These are phyloP conservation scores for Heritiera littoralis DNA, from an alignment of 345 rosid species.

Conservation along the genomic window DNA sequence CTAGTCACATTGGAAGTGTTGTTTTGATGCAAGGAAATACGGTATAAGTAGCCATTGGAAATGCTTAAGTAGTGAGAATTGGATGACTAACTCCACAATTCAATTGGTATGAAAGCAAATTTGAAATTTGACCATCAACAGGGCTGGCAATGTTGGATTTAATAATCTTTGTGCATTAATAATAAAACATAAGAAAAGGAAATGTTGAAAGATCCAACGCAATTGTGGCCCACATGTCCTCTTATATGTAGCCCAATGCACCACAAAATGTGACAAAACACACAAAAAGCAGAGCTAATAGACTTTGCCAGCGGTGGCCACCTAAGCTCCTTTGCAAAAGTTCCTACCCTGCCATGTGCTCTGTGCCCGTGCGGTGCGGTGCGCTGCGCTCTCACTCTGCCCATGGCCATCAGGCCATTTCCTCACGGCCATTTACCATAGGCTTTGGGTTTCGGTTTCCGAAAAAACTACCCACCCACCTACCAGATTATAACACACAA, in stretches of 20 bases:
- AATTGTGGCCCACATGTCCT: constrained; percentile 6
- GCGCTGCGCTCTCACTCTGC: background rate
- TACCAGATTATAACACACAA: background rate
- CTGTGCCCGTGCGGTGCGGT: too few species aligned
- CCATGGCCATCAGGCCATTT: background rate
- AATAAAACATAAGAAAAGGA: background rate
- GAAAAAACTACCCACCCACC: background rate
- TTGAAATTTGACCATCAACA: background rate
- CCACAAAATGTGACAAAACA: constrained; percentile 12
- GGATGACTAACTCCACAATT: background rate
- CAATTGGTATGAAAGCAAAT: background rate
- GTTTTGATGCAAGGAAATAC: too few species aligned
- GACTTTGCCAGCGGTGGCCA: constrained; percentile 20
- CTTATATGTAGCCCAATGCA: background rate
- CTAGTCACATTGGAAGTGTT: too few species aligned
- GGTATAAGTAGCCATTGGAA: too few species aligned
- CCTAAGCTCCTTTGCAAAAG: constrained; percentile 20
- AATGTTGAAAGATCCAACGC: constrained; percentile 26
- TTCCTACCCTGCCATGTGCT: constrained; percentile 21
- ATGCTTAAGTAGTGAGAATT: background rate
- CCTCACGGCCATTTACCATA: background rate
- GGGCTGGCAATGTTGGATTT: too few species aligned
- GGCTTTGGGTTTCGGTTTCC: background rate
- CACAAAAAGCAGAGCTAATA: constrained; percentile 5
- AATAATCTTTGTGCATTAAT: background rate